Base-by-base conservation (phyloP, 345 rosid genomes). In the Gossypium ekmanianum region DNA sequence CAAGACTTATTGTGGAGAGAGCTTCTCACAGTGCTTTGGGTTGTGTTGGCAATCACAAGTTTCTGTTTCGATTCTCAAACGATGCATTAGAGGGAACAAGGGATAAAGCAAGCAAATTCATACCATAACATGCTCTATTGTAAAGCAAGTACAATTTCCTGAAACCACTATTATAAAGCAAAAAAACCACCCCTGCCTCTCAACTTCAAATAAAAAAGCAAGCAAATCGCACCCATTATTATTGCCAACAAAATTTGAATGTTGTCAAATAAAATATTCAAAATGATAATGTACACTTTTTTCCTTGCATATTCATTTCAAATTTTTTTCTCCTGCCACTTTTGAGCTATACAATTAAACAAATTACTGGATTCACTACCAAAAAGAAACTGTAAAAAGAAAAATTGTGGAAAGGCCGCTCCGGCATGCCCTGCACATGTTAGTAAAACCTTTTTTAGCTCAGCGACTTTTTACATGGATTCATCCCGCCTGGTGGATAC, bases 231-330 rank as follows among this genome's bases (percentile, higher is more conserved):
- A 52, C 41, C 41, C 57, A 24, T 8, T 24, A 24, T 48, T 68
- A 68, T 68, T 68, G 57, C 56, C 13, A 68, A 68, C 72, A 68
- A 68, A 68, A 68, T 68, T 68, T 68, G 56, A 56, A 47, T 27
- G 5, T 22, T 34, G 50, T 9, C 8, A 13, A 29, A 50, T n/a
- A 71, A 74, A 82, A 81, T 4, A 71, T 84, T 75, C 91, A 87
- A 88, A 91, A 89, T 86, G 85, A 82, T 84, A 82, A 90, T 88
- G 87, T 94, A 90, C 98, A 90, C 39, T 79, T 84, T 61, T 83
- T 76, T 67, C 78, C 81, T 11, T 52, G 70, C 76, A 68, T 75
- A 65, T 76, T 73, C 80, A 69, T 79, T 78, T 66, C 66, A 76
- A 82, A 63, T 52, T 78, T 66, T 73, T 78, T n/a, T 58, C 74